These are phyloP conservation scores for Ricinus communis DNA, from an alignment of 345 rosid genomes.

Conservation along the genomic window DNA sequence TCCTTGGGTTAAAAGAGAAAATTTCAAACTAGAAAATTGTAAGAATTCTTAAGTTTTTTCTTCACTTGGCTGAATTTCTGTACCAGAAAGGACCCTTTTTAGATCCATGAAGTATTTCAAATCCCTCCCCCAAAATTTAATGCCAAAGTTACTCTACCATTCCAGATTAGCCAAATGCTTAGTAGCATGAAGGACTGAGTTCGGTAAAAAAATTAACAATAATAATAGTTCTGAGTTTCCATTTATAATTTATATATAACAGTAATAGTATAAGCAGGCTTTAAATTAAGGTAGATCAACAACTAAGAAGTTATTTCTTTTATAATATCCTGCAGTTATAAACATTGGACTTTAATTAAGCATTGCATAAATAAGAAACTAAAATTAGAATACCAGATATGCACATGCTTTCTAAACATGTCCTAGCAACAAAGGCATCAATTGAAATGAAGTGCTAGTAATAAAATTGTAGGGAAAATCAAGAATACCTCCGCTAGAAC, in stretches of 20 bases:
- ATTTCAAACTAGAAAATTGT: background rate
- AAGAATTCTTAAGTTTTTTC: background rate
- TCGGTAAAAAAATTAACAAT: too few relatives aligned
- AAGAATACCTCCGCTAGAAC: slow-evolving; percentile 4
- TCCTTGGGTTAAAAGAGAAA: background rate
- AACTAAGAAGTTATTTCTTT: background rate
- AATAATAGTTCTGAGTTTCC: background rate
- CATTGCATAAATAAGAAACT: background rate
- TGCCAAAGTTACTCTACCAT: background rate
- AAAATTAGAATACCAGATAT: background rate
- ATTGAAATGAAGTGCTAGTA: slow-evolving; percentile 3
- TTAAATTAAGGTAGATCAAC: background rate
- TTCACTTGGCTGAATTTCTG: background rate
- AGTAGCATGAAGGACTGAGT: background rate
- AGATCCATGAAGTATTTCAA: too few relatives aligned
- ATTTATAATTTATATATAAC: background rate
- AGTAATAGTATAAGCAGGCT: background rate
- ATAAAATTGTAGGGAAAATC: background rate
- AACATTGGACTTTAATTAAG: background rate
- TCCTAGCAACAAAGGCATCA: background rate
- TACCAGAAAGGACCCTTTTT: too few relatives aligned
- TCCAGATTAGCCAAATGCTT: background rate
- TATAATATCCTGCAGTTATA: background rate
- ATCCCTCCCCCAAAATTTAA: too few relatives aligned
- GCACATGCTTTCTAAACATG: background rate